Conservation (phyloP, 768 basidiomycete species). For the Amanita exitialis region DNA sequence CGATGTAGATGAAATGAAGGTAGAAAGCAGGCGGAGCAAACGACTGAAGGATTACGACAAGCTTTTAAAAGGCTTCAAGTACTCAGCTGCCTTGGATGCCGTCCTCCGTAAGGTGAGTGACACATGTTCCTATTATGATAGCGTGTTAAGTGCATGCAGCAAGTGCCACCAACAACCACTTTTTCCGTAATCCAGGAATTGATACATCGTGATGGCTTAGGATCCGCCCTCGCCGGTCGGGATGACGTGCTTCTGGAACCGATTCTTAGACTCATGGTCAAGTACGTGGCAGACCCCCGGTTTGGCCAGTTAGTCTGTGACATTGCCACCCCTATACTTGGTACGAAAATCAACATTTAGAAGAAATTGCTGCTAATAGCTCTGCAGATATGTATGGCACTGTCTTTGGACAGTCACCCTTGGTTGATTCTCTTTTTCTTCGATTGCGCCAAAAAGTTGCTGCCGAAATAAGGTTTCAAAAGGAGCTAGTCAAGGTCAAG, state of each 20-base stretch:
- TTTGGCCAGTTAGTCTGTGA: constrained; percentile 89
- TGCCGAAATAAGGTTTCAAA: constrained; percentile 81
- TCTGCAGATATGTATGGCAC: constrained; percentile 79
- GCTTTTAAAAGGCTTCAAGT: constrained; percentile 85
- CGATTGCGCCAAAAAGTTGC: constrained; percentile 77
- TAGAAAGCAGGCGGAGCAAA: constrained; percentile 62
- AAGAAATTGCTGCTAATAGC: constrained; percentile 4
- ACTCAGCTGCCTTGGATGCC: constrained; percentile 88
- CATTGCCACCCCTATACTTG: constrained; percentile 71
- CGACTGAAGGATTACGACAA: constrained; percentile 83
- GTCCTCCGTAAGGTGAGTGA: constrained; percentile 67
- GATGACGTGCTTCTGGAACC: constrained; percentile 94
- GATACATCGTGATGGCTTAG: constrained; percentile 82
- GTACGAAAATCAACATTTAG: constrained; percentile 33
- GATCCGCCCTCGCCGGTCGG: constrained; percentile 77
- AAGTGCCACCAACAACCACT: constrained; percentile 72
- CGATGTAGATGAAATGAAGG: constrained; percentile 66
- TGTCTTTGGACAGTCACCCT: constrained; percentile 88
- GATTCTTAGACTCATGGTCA: constrained; percentile 75
- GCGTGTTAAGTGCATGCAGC: constrained; percentile 30
- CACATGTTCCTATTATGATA: not conserved
- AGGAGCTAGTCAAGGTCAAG: constrained; percentile 69
- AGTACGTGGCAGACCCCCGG: constrained; percentile 80
- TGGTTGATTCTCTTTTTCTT: constrained; percentile 80
- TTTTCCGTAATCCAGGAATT: constrained; percentile 93